Base-by-base conservation (phyloP, 2,329 filamentous ascomycete genomes). In the Hypocreales sp. region DNA sequence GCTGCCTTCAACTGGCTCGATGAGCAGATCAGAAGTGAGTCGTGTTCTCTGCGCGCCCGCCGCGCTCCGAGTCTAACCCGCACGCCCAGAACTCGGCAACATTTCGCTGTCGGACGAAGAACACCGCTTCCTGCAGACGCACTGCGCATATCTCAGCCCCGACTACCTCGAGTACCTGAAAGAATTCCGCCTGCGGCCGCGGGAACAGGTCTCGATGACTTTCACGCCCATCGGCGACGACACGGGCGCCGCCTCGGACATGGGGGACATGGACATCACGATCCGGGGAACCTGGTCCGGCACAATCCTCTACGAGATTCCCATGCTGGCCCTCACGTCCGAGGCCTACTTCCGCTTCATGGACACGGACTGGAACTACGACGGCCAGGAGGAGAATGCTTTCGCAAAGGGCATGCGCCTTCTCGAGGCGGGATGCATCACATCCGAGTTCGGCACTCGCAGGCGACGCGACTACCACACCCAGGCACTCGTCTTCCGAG, bases 311-410 rank as follows among this genome's bases (percentile, higher is more conserved):
- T 98, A 98, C 56, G 90, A 98, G 56, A 94, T 98, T 31, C 90
- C 90, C 0, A 66, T 98, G 14, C 66, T 98, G 13, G 84, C 92
- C 3, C 55, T 98, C 37, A 82, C 87, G 2, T 94, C 84, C 25
- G 87, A 98, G 52, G 83, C 90, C 26, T 98, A 94, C 58, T 98
- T 98, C 65, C 84, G 81, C 46, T 95, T 93, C 55, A 82, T 84
- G 60, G 84, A 98, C 47, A 81, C 58, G 28, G 86, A 94, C 48
- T 98, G 90, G 90, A 76, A 69, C 41, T 79, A 95, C 43, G 69
- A 79, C 5, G 78, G 77, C 3, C 90, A 98, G 50, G 73, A 92
- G 44, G 77, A 92, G 26, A 77, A 77, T 40, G 86, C 90, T 2
- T 82, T 74, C 35, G 60, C 69, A 7, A 98, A 98, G 56, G 90